Evolutionary conservation across 371 early-diverging fungal species (phyloP).

Genomic region (Mortierella sp.): DNA sequence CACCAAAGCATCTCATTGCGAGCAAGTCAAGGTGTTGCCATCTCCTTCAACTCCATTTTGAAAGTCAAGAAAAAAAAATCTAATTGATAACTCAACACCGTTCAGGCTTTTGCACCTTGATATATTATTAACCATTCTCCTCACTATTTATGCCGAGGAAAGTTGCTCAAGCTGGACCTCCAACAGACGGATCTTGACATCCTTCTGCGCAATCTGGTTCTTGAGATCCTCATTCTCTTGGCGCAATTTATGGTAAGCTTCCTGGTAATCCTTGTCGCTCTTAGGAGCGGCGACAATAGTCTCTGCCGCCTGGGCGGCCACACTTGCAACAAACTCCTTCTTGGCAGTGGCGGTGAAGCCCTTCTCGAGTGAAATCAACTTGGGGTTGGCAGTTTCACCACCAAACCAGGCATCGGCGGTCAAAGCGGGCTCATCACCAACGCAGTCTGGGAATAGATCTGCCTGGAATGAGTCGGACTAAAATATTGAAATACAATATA

Average conservation of each 20-base stretch:
- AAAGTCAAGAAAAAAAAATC: background rate
- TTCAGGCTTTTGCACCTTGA: background rate
- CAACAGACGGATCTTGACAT: conserved; percentile 85
- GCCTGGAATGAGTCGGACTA: conserved; percentile 97
- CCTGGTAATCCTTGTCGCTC: conserved; percentile 73
- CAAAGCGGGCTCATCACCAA: conserved; percentile 86
- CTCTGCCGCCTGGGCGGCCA: conserved; percentile 66
- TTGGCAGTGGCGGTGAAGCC: conserved; percentile 79
- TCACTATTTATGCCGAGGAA: conserved; percentile 25
- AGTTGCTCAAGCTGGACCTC: conserved; percentile 78
- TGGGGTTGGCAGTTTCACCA: conserved; percentile 85
- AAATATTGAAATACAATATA: background rate
- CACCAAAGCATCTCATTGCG: no score
- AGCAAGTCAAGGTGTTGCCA: no score
- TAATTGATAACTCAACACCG: no score
- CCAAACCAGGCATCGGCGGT: conserved; percentile 92
- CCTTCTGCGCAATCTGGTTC: conserved; percentile 77
- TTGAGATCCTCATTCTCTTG: conserved; percentile 91
- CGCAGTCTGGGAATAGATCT: conserved; percentile 93
- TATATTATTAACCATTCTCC: background rate
- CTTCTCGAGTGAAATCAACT: conserved; percentile 85
- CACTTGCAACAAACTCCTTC: conserved; percentile 83
- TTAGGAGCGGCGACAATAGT: conserved; percentile 49
- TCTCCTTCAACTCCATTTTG: background rate
- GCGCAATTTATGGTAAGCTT: conserved; percentile 77